Evolutionary conservation across 306 rosid species (phyloP), one percentile per base, ranked within the genome.

Genomic region (Cucumis hystrix): DNA sequence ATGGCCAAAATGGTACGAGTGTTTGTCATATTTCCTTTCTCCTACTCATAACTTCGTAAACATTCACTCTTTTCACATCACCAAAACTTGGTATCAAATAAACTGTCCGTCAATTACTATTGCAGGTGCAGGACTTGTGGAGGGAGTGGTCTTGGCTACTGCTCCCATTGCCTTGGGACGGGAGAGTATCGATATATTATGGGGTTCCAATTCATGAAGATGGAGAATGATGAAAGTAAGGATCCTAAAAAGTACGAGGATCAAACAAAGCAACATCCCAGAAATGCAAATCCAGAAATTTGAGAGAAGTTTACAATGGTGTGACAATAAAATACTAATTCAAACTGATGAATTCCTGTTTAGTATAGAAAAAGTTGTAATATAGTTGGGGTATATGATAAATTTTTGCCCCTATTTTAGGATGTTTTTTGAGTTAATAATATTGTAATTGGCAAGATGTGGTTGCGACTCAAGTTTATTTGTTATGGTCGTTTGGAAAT

Each of bases 121-220:
- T 67, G 82, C 83, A 87, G 91, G 91, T 95, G 98, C 82, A 83
- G 81, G 77, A 84, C 86, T 73, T 95, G 98, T 64, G 90, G 97
- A 15, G 97, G 96, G 79, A 90, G 97, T 33, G 97, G 98, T 60
- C 95, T 90, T 59, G 69, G 77, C 83, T 88, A 85, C 82, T 92
- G 97, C 87, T 76, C 91, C 3, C 91, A 97, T n/a, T 95, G 98
- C 82, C 88, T 92, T 59, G 98, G 98, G 33, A 90, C 90, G 0
- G 98, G 97, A 79, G 98, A 95, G 80, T 95, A 89, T 68, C 88
- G 97, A 79, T 85, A 88, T 83, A 83, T 87, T 8, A 89, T 95
- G 88, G 98, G 98, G 10, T 95, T 92, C 84, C 88, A 85, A 4
- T 92, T 95, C 90, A 87, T 89, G 97, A 86, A 86, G 54, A 86